phyloP scores from a whole-genome alignment of 2,329 filamentous ascomycete species.

The Hypomyces rosellus region DNA sequence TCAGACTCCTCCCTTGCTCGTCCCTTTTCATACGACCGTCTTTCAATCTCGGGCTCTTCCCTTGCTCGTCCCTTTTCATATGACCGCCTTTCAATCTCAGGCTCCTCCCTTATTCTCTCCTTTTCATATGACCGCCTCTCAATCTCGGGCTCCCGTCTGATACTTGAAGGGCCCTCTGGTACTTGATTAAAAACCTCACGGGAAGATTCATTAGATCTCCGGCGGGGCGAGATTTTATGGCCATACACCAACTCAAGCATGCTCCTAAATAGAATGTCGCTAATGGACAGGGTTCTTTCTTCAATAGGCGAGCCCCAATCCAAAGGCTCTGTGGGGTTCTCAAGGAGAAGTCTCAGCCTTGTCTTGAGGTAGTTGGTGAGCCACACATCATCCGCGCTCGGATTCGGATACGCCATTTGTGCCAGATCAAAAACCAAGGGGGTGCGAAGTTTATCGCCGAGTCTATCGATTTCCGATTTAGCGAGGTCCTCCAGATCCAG shows the following conservation, averaged over 20 bases:
- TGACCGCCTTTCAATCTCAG: not conserved
- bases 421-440: conserved; percentile 5
- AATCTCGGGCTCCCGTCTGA: not conserved
- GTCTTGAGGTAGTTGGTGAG: conserved; percentile 4
- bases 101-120: not conserved
- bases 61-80: not conserved
- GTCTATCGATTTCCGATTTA: conserved; percentile 4
- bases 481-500: conserved; percentile 1
- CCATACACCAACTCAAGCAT: conserved; percentile 3
- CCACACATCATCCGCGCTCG: conserved; percentile 6
- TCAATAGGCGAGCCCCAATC: not conserved
- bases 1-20: not conserved
- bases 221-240: not conserved
- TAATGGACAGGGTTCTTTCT: not conserved
- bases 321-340: not conserved
- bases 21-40: too few relatives aligned
- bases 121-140: not conserved
- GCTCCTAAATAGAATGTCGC: conserved; percentile 4
- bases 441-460: not conserved
- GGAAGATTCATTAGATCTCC: not conserved
- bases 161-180: not conserved
- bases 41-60: too few relatives aligned
- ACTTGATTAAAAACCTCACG: not conserved
- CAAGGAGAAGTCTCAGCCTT: not conserved
- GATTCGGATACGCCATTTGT: not conserved